Percentiles rank a stretch among this genome's conserved stretches.
These are phyloP conservation scores for Pseudogymnoascus sp. DNA, from an alignment of 2,329 filamentous ascomycete genomes.

Conservation along the genomic window DNA sequence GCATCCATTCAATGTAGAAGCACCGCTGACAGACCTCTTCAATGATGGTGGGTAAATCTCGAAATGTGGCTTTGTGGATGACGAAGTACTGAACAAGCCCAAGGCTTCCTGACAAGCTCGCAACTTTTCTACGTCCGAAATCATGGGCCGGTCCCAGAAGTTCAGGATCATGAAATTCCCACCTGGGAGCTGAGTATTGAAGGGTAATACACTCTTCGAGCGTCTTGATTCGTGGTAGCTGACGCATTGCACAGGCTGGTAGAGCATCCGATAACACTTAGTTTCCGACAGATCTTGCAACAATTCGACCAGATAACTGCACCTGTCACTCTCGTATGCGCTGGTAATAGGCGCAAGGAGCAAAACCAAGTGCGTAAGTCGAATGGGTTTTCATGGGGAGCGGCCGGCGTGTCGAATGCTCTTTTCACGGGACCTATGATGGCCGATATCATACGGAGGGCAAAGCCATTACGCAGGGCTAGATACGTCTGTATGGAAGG, in stretches of 20 bases:
- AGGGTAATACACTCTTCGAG: slow-evolving; percentile 46
- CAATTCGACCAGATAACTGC: slow-evolving; percentile 77
- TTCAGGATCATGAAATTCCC: slow-evolving; percentile 63
- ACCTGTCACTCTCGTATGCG: slow-evolving; percentile 83
- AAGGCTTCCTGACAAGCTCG: slow-evolving; percentile 78
- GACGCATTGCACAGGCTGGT: slow-evolving; percentile 37
- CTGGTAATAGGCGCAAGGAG: slow-evolving; percentile 86
- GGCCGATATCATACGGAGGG: slow-evolving; percentile 60
- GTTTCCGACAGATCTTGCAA: slow-evolving; percentile 62
- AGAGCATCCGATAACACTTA: slow-evolving; percentile 65
- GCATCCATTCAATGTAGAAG: slow-evolving; percentile 87
- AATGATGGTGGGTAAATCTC: slow-evolving; percentile 34
- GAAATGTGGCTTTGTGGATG: neutral
- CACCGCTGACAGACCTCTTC: slow-evolving; percentile 71
- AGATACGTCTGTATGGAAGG: slow-evolving; percentile 88
- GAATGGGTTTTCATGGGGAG: slow-evolving; percentile 91
- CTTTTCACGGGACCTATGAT: slow-evolving; percentile 80
- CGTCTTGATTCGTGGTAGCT: neutral
- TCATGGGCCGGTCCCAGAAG: slow-evolving; percentile 74
- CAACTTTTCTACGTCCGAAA: slow-evolving; percentile 90
- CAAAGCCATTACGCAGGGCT: slow-evolving; percentile 61
- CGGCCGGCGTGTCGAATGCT: slow-evolving; percentile 79
- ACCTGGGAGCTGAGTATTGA: slow-evolving; percentile 80
- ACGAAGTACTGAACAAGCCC: neutral
- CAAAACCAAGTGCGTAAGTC: slow-evolving; percentile 86